These are phyloP conservation scores for Trichosphaerium sp. DNA, from an alignment of 78 protist genomes.

Conservation along the genomic window DNA sequence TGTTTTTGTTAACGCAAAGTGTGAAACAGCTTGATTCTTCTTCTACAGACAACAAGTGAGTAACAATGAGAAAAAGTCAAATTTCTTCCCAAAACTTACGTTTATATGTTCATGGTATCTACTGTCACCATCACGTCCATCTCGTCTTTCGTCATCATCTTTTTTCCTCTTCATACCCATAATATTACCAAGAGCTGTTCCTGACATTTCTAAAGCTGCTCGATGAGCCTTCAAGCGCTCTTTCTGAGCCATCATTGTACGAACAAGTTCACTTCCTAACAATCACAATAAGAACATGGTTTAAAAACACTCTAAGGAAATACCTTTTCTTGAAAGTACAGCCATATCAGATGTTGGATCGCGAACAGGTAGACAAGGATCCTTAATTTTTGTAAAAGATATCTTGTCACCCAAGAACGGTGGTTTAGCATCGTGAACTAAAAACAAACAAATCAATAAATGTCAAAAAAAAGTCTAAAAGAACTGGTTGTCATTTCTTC, in stretches of 20 bases:
- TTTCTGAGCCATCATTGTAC: no score
- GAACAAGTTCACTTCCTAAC: no score
- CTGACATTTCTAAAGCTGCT: conserved; percentile 51
- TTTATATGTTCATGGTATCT: no score
- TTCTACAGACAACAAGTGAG: background rate
- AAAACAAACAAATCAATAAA: no score
- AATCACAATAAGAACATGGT: no score
- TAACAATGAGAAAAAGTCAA: background rate
- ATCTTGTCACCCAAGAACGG: conserved; percentile 83
- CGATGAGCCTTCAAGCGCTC: conserved; percentile 3
- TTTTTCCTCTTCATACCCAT: conserved; percentile 49
- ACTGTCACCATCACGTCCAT: conserved; percentile 2
- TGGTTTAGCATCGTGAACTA: conserved; percentile 78
- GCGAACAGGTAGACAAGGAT: conserved; percentile 64
- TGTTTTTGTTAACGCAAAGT: conserved; percentile 69
- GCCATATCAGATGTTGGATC: conserved; percentile 91
- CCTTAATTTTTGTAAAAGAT: conserved; percentile 42
- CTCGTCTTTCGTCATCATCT: conserved; percentile 11
- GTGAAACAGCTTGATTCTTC: conserved; percentile 41
- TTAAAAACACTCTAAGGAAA: conserved; percentile 1
- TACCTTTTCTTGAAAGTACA: conserved; percentile 63
- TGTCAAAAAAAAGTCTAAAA: background rate
- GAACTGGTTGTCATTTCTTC: background rate
- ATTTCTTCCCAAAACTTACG: background rate
- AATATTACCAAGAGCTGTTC: conserved; percentile 45